Base-by-base conservation (phyloP, 2,329 filamentous ascomycete species). In the Neocatenulostroma microsporum region DNA sequence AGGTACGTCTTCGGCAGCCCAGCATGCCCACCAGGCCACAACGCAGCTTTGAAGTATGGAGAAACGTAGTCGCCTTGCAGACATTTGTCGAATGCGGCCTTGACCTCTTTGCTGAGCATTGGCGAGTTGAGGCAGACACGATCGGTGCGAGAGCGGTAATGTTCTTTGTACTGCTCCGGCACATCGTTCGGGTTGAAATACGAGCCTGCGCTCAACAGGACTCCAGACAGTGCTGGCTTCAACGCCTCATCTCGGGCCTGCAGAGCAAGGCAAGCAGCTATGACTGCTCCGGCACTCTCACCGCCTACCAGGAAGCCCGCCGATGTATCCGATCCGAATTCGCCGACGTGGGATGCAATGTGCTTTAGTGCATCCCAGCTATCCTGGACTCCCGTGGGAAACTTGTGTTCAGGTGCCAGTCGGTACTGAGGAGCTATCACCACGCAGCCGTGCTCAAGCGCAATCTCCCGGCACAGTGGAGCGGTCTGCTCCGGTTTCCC, bases 391-490 rank as follows among this genome's bases (percentile, higher is more conserved):
- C 62, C 63, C 1, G 52, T 54, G 0, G 69, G 70, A 41, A 71
- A 73, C 15, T 56, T 52, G 44, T 70, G 54, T 36, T 70, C 68
- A 0, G 69, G 69, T n/a, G 68, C 68, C 26, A 69, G 61, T 3
- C 69, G 60, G 41, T 73, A 72, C 21, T 42, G 34, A 17, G 44
- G 41, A 5, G 39, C 39, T 3, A 46, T 29, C 11, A 42, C 39
- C 2, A 46, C 33, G 21, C 35, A 39, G 4, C 33, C 14, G 27
- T 48, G 40, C 12, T 41, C 17, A 4, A 30, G 29, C 3, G 32
- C 42, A 4, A 41, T 36, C 14, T 37, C 25, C 14, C 34, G 41
- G 20, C 33, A 41, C 30, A 44, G 29, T n/a, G n/a, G n/a, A 2
- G 30, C 27, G 14, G 39, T 41, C 27, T 34, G 35, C 17, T 46